Percentiles rank a stretch among this genome's conserved stretches.
phyloP scores from a whole-genome alignment of 2,329 filamentous ascomycete genomes.

The Nemania diffusa region DNA sequence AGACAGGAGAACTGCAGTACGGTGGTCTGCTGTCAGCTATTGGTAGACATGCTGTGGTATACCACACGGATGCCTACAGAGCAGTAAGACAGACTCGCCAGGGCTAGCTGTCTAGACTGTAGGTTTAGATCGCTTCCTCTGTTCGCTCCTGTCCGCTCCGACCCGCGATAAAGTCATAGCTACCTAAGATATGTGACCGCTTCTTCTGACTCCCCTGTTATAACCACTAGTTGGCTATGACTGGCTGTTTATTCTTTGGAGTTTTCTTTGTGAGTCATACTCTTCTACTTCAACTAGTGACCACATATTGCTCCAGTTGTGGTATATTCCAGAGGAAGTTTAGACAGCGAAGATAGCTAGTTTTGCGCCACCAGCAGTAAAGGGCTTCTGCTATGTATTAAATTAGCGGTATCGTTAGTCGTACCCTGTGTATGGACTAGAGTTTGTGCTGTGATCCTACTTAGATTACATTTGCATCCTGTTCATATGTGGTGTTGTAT shows the following conservation, averaged over 20 bases:
- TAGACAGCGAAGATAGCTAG: neutral
- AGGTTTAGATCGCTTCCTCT: neutral
- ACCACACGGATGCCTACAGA: neutral
- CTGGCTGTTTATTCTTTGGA: neutral
- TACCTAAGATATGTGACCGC: neutral
- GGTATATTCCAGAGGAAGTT: neutral
- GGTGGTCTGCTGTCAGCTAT: neutral
- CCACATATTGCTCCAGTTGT: neutral
- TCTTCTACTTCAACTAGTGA: neutral
- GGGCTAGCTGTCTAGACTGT: neutral
- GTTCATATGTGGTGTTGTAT: neutral
- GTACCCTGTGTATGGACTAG: neutral
- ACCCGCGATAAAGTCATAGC: neutral
- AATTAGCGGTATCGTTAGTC: neutral
- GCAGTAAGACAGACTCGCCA: neutral
- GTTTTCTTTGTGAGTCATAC: neutral
- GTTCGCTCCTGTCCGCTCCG: neutral
- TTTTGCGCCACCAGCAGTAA: neutral
- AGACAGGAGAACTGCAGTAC: neutral
- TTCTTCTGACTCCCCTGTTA: neutral
- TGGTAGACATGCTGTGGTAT: neutral
- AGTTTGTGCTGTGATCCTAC: neutral
- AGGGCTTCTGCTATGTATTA: neutral
- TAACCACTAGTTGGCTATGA: neutral
- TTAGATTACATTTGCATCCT: neutral